Evolutionary conservation across 2,329 filamentous ascomycete species (phyloP), one percentile per base, ranked within the genome.

Genomic region (Hortaea sp.): DNA sequence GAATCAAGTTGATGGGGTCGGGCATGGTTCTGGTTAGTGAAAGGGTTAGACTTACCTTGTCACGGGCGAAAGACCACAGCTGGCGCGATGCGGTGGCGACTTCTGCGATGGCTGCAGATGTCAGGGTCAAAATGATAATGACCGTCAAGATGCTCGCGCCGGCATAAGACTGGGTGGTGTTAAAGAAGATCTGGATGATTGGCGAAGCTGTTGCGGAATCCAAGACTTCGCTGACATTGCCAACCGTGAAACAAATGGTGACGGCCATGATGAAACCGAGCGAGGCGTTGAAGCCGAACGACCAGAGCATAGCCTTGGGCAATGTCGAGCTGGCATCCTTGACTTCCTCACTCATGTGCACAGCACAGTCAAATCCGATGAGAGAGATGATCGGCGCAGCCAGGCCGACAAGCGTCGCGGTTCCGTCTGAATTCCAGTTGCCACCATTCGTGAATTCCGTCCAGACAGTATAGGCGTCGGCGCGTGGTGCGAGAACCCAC

Each of bases 391-490:
- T 49, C 10, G 52, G 48, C 11, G 53, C 57, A 6, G 61, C 13
- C 30, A 34, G 29, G 11, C 32, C 44, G 20, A 42, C 29, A 12
- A 46, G 13, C 31, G 35, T 35, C 3, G 12, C 29, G 7, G 20
- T 7, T 7, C 39, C 39, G 5, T 32, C 28, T 4, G 38, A 40
- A 6, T 5, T 12, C 67, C 70, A 76, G 3, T 57, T 59, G 1
- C 70, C 72, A n/a, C 58, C 46, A 46, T 76, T 75, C 27, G 65
- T 60, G 49, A 77, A 77, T 1, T 64, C 59, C 4, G 68, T 72
- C 60, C 44, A 51, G n/a, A 51, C 49, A 37, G 48, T 46, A 11
- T 20, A 12, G 5, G 46, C 42, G 10, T 42, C 27, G 29, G 39
- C 40, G 28, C 37, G 42, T 9, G 49, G 46, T 29, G 42, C n/a